Base-by-base conservation (phyloP, 768 basidiomycete species). In the Ramaria sp. region DNA sequence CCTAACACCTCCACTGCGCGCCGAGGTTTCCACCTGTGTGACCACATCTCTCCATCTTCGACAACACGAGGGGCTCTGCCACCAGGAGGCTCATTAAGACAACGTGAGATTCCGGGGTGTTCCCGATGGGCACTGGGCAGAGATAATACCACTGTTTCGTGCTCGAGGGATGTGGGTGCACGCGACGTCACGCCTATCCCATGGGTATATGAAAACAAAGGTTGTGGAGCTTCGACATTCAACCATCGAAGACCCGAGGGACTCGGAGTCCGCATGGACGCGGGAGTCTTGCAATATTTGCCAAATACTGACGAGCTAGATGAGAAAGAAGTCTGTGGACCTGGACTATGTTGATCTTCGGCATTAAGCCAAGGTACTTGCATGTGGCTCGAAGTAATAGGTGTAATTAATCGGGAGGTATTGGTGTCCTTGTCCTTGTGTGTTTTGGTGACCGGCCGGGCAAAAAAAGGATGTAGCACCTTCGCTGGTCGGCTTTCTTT, bases 1-100 rank as follows among this genome's bases (percentile, higher is more conserved):
- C 89, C 89, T 0, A 95, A 73, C 3, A 92, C 81, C 59, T 93
- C 80, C 22, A 78, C 76, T 12, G 90, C 89, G 42, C 76, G 71
- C 53, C 75, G 76, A 24, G 92, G 92, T 19, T 79, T 81, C 79
- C 86, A 93, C 63, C 79, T 84, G 47, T 84, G 80, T 19, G 77
- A 70, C 90, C 91, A 94, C 12, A 78, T 68, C 41, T 49, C 45
- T 19, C 46, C 20, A 37, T 80, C 75, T 39, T 75, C 71, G 41
- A 71, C 63, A 22, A 68, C 63, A 9, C 31, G 24, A 22, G 43
- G 48, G 22, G 7, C 41, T 30, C 60, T 52, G 49, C 5, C 19
- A 19, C 45, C 46, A 19, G 60, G 63, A 41, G 60, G 55, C n/a
- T 41, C 39, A 10, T 60, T 59, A 38, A 70, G 60, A 42, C 78